phyloP scores from a whole-genome alignment of 805 yeast species.

The Sugiyamaella lignohabitans region DNA sequence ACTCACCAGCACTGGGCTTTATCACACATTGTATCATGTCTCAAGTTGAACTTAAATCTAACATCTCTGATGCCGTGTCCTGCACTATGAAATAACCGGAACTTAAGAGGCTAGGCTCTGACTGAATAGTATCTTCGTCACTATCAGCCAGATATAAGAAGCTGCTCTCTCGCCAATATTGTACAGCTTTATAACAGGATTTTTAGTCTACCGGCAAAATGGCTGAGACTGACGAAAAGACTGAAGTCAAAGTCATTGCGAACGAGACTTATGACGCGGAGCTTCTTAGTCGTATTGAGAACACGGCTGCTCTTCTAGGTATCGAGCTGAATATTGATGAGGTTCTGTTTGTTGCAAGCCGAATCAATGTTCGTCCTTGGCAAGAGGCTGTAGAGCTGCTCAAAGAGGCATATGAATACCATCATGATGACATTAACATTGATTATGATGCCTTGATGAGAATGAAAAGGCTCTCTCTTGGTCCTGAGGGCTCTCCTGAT shows the following conservation, averaged over 20 bases:
- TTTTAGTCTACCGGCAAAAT: too few relatives aligned
- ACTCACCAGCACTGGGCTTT: too few relatives aligned
- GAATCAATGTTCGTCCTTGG: neutral
- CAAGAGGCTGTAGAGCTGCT: conserved; percentile 21
- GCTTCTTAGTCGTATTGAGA: conserved; percentile 3
- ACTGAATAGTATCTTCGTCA: too few relatives aligned
- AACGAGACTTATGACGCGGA: too few relatives aligned
- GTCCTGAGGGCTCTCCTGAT: conserved; percentile 20
- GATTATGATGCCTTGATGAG: conserved; percentile 33
- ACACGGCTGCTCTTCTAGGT: conserved; percentile 4
- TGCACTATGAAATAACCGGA: too few relatives aligned
- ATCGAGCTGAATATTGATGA: conserved; percentile 6
- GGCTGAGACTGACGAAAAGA: neutral
- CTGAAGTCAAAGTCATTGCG: neutral
- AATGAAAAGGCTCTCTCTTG: conserved; percentile 28
- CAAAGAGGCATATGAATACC: conserved; percentile 35
- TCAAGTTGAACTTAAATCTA: too few relatives aligned
- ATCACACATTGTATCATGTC: too few relatives aligned
- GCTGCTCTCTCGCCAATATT: too few relatives aligned
- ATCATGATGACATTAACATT: conserved; percentile 43
- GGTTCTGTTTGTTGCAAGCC: conserved; percentile 1
- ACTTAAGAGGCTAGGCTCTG: too few relatives aligned
- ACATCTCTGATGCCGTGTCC: too few relatives aligned
- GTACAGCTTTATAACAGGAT: too few relatives aligned
- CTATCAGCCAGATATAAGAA: too few relatives aligned